phyloP scores from a whole-genome alignment of 176 grass and related monocot species.

The Zea luxurians region DNA sequence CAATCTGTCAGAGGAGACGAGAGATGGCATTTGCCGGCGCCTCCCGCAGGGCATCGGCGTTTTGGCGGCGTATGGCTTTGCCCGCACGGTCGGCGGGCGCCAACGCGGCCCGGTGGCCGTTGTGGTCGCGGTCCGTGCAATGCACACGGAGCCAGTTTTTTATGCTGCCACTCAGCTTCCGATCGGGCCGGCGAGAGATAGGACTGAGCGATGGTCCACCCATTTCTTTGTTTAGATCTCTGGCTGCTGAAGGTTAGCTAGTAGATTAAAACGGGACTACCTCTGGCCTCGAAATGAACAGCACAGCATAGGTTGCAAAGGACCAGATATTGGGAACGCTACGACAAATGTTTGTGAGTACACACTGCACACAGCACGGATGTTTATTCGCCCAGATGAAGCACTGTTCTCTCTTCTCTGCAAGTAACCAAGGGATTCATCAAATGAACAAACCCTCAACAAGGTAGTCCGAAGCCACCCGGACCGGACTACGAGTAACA shows the following conservation, averaged over 20 bases:
- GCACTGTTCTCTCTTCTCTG: background rate
- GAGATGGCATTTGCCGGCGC: background rate
- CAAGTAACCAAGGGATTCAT: background rate
- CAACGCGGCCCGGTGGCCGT: background rate
- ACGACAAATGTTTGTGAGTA: background rate
- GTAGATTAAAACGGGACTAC: too few relatives aligned
- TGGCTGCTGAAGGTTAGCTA: too few relatives aligned
- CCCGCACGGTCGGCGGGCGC: too few relatives aligned
- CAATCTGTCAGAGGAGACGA: background rate
- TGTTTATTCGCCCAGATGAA: constrained; percentile 31
- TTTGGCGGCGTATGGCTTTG: background rate
- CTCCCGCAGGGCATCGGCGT: background rate
- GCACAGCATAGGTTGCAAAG: background rate
- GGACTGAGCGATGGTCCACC: too few relatives aligned
- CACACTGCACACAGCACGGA: background rate
- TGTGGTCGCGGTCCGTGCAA: background rate
- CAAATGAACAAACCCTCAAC: constrained; percentile 9
- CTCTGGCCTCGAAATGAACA: too few relatives aligned
- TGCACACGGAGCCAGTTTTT: too few relatives aligned
- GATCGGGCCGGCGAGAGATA: too few relatives aligned
- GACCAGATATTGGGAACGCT: background rate
- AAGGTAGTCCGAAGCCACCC: background rate
- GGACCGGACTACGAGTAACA: background rate
- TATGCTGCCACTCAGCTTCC: too few relatives aligned
- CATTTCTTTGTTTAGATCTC: too few relatives aligned